Base-by-base conservation (phyloP, 2,329 filamentous ascomycete species). In the Penicillium fuscoglaucum region DNA sequence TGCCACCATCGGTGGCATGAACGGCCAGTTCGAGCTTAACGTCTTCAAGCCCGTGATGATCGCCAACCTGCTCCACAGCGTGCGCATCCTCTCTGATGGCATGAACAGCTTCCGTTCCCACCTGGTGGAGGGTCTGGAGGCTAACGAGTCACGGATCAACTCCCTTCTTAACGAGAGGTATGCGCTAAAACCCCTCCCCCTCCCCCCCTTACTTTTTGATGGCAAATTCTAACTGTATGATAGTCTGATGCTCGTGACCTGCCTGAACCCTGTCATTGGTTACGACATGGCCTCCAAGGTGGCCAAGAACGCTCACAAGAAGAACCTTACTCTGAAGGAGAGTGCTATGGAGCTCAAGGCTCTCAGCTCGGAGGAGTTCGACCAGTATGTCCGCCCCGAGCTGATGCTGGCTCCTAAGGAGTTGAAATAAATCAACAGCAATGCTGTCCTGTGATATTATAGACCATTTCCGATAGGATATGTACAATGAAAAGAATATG, bases 11-110 rank as follows among this genome's bases (percentile, higher is more conserved):
- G 91, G 92, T 63, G 95, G 93, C 73, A 96, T 96, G 82, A 96
- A 95, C 81, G 95, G 95, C 66, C 96, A 98, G 81, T 99, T 99
- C 70, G 95, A 98, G 80, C 86, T 99, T 68, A 99, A 98, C 79
- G 95, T 98, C 56, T 99, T 96, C 87, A 98, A 98, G 84, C 95
- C 95, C 44, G 86, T 98, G 59, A 85, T 99, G 75, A 98, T 98
- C 79, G 86, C 90, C 78, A 98, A 98, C 81, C 82, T 98, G 66
- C 84, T 99, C 40, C 95, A 98, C 84, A 96, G 91, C 81, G 83
- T 89, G 57, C 87, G 93, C 65, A 87, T 99, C 61, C 82, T 99
- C 57, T 84, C 91, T 37, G 95, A 99, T 72, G 91, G 90, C 70
- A 98, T 98, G 93, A 85, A 84, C 71, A 96, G 91, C 64, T 98